Base-by-base conservation (phyloP, 371 early-diverging fungal species). In the Parasitella parasitica region DNA sequence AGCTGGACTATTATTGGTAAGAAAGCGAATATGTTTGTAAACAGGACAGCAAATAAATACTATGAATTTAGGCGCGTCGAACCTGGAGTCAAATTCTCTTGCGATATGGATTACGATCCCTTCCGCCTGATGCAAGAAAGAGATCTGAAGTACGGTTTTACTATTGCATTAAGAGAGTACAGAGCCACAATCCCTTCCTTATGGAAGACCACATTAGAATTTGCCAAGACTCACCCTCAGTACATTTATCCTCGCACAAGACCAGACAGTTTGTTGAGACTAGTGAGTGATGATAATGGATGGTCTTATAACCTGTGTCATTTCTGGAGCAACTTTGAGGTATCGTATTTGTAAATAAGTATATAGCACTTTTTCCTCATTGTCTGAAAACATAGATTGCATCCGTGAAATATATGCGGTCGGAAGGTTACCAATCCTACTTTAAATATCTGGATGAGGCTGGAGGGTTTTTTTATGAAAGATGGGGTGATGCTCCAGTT, bases 401-500 rank as follows among this genome's bases (percentile, higher is more conserved):
- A 5, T 76, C 76, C 0, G 56, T 76, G 2, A 67, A 70, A 26
- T 87, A 94, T 57, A 91, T 86, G 69, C 76, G 94, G 63, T 82
- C 83, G 24, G 71, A 83, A 30, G 83, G 79, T 9, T 97, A 97
- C 71, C 74, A 75, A 55, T 81, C 87, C 22, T 94, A 89, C 61
- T 95, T 97, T 59, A 74, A 88, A 34, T 84, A 81, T 57, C 73
- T 97, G 26, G 97, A 97, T 72, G 57, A 71, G 51, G 69, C 83
- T 13, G 93, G 94, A 8, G 94, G 89, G 1, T 97, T 97, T 71
- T 97, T 90, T 71, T 96, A 97, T 69, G 99, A 98, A 74, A 81
- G 78, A 50, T 97, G 97, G 97, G 97, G 97, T 6, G 97, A 97
- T 82, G 97, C 97, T 13, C 97, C 97, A 11, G 89, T 97, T 2